Percentiles rank a stretch among this genome's conserved stretches.
Evolutionary conservation across 1,284 basidiomycete species (phyloP).

Genomic region (Farysia itapuensis): DNA sequence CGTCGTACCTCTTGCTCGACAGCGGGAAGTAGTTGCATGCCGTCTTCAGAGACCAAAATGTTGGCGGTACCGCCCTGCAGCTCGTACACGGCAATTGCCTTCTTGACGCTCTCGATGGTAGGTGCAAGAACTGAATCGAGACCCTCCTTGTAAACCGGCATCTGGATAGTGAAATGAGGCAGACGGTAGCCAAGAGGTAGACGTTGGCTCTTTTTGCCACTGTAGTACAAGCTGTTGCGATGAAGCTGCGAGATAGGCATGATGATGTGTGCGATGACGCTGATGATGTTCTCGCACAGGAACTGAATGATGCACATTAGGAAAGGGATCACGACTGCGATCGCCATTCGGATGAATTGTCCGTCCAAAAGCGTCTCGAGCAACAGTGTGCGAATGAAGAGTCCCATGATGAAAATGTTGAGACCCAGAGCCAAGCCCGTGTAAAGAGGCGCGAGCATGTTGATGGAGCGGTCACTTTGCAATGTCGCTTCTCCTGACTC

Average conservation of each 20-base stretch:
- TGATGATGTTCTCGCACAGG: conserved; percentile 67
- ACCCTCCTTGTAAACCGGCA: conserved; percentile 74
- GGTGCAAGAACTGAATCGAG: conserved; percentile 65
- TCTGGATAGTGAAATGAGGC: conserved; percentile 74
- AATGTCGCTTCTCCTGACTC: conserved; percentile 1
- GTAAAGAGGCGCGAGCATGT: conserved; percentile 75
- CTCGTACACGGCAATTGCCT: conserved; percentile 84
- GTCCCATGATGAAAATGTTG: conserved; percentile 63
- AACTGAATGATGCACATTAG: conserved; percentile 71
- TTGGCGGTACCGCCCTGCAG: conserved; percentile 74
- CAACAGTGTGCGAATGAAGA: conserved; percentile 69
- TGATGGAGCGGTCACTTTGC: conserved; percentile 63
- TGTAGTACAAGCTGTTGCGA: conserved; percentile 61
- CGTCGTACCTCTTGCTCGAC: conserved; percentile 71
- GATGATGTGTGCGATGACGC: conserved; percentile 46
- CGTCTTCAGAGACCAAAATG: conserved; percentile 66
- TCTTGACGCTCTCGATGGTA: conserved; percentile 76
- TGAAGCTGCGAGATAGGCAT: conserved; percentile 70
- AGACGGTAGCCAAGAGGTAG: conserved; percentile 66
- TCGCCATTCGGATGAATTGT: conserved; percentile 68
- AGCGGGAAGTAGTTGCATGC: conserved; percentile 68
- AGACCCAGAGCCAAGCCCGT: conserved; percentile 68
- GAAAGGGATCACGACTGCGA: conserved; percentile 66
- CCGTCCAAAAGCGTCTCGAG: conserved; percentile 72
- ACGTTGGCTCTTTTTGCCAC: conserved; percentile 64